These are phyloP conservation scores for Candolleomyces aberdarensis DNA, from an alignment of 768 basidiomycete species.

Conservation along the genomic window DNA sequence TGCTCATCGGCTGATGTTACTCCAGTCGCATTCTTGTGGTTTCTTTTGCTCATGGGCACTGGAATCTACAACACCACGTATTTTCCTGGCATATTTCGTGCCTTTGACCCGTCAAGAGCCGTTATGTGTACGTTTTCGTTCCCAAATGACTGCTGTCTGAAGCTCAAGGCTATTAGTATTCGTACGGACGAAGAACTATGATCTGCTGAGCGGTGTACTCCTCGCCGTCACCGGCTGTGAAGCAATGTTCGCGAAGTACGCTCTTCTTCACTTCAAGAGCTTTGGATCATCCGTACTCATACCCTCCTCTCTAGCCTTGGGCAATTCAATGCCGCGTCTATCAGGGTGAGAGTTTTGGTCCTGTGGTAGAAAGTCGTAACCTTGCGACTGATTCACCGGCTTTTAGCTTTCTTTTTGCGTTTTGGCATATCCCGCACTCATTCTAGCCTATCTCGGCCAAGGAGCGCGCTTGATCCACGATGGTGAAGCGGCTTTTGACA, in stretches of 20 bases:
- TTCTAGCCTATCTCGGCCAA: slow-evolving; percentile 70
- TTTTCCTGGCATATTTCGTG: slow-evolving; percentile 53
- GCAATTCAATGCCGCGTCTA: slow-evolving; percentile 61
- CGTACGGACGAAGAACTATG: slow-evolving; percentile 60
- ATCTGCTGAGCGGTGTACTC: slow-evolving; percentile 59
- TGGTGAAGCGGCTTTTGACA: slow-evolving; percentile 44
- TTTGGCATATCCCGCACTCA: slow-evolving; percentile 57
- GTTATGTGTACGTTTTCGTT: slow-evolving; percentile 53
- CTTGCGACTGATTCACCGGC: neutral
- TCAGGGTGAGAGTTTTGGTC: slow-evolving; percentile 35
- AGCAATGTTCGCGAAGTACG: slow-evolving; percentile 64
- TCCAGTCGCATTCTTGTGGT: slow-evolving; percentile 54
- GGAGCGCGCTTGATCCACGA: slow-evolving; percentile 58
- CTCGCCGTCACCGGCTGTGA: slow-evolving; percentile 71
- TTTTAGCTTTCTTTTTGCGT: slow-evolving; percentile 45
- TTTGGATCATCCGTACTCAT: neutral
- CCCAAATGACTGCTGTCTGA: neutral
- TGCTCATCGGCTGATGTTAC: neutral
- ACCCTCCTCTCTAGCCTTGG: slow-evolving; percentile 42
- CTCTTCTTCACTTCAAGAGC: neutral
- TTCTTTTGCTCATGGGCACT: slow-evolving; percentile 41
- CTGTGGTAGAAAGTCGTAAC: neutral
- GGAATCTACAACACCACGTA: slow-evolving; percentile 51
- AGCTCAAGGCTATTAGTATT: slow-evolving; percentile 40
- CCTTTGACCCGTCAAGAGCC: slow-evolving; percentile 60